Evolutionary conservation across 176 grass and related monocot species (phyloP).

Genomic region (Eragrostis nindensis): DNA sequence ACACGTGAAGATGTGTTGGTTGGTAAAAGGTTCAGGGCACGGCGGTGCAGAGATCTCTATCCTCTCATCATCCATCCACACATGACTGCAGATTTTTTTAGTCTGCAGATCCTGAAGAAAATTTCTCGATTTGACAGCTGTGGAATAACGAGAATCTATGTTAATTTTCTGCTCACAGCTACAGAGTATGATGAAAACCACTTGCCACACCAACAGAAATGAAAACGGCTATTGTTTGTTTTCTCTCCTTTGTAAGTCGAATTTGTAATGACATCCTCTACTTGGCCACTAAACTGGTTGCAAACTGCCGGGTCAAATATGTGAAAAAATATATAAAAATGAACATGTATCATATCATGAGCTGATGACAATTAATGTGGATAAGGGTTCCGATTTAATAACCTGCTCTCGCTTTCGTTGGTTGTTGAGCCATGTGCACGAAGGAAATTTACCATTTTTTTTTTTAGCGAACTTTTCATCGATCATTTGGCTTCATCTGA

Average conservation of each 20-base stretch:
- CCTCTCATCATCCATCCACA: not conserved
- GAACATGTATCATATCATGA: not conserved
- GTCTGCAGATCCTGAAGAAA: not conserved
- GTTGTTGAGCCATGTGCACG: slow-evolving; percentile 14
- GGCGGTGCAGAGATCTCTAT: slow-evolving; percentile 5
- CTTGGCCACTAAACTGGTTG: slow-evolving; percentile 9
- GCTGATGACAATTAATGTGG: not conserved
- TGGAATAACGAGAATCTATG: not conserved
- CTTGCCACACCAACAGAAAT: not conserved
- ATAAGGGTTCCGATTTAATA: not conserved
- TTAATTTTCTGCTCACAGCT: slow-evolving; percentile 1
- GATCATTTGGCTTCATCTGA: not conserved
- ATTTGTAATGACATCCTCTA: slow-evolving; percentile 20
- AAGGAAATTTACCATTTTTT: not conserved
- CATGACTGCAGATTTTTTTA: not conserved
- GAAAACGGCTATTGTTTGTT: not conserved
- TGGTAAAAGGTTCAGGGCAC: slow-evolving; percentile 40
- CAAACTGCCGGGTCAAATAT: slow-evolving; percentile 3
- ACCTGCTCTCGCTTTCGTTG: not conserved
- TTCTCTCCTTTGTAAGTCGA: not conserved
- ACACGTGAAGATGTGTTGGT: slow-evolving; percentile 22
- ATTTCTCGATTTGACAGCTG: slow-evolving; percentile 31
- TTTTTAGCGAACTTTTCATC: not conserved
- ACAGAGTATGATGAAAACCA: not conserved
- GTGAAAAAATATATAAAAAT: not conserved